Conservation (phyloP, 106 monocot species). For the Dioscorea zingiberensis region DNA sequence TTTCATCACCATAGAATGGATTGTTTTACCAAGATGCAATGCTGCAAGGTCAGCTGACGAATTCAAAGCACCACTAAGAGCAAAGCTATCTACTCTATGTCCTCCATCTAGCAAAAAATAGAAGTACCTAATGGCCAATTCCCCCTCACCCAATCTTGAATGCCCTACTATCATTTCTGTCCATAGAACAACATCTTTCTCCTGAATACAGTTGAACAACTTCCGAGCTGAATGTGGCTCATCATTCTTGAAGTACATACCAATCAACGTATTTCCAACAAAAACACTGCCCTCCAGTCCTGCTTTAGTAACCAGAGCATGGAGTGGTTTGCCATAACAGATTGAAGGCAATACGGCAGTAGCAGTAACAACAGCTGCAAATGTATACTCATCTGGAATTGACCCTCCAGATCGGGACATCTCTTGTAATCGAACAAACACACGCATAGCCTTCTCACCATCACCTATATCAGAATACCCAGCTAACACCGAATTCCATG, state of each 20-base stretch:
- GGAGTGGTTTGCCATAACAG: slow-evolving; percentile 63
- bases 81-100: slow-evolving; percentile 65
- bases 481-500: slow-evolving; percentile 54
- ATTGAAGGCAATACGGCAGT: slow-evolving; percentile 35
- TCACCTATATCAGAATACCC: slow-evolving; percentile 27
- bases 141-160: slow-evolving; percentile 55
- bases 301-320: slow-evolving; percentile 47
- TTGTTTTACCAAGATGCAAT: slow-evolving; percentile 58
- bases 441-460: slow-evolving; percentile 25
- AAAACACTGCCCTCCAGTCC: slow-evolving; percentile 45
- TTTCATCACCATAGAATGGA: slow-evolving; percentile 62
- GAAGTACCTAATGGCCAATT: slow-evolving; percentile 54
- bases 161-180: slow-evolving; percentile 83
- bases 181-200: slow-evolving; percentile 68
- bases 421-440: slow-evolving; percentile 25
- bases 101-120: slow-evolving; percentile 52
- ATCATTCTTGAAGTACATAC: slow-evolving; percentile 78
- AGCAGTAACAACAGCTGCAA: slow-evolving; percentile 33
- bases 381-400: slow-evolving; percentile 49
- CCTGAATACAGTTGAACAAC: slow-evolving; percentile 38
- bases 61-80: slow-evolving; percentile 72
- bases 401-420: slow-evolving; percentile 5
- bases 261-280: slow-evolving; percentile 63
- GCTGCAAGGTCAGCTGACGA: slow-evolving; percentile 57
- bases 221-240: slow-evolving; percentile 42